phyloP scores from a whole-genome alignment of 2,329 filamentous ascomycete genomes.

The Pestalotiopsis fici region DNA sequence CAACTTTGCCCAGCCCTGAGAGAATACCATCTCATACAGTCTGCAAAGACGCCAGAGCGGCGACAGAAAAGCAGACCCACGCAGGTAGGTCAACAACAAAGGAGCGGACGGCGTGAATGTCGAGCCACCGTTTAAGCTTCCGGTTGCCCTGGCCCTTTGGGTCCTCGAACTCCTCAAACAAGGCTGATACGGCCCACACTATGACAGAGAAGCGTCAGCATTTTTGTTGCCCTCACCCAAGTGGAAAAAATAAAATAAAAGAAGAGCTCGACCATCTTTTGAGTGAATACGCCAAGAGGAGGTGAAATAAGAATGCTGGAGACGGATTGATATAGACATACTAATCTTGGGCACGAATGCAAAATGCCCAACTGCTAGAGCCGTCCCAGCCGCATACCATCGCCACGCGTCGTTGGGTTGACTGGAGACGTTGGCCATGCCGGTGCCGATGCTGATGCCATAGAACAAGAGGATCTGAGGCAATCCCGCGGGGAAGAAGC shows the following conservation, averaged over 20 bases:
- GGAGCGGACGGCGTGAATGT: slow-evolving; percentile 27
- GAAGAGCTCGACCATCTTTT: not conserved
- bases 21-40: slow-evolving; percentile 8
- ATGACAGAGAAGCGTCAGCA: no score
- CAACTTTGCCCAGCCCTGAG: not conserved
- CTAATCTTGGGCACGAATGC: slow-evolving; percentile 30
- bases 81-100: slow-evolving; percentile 28
- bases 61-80: slow-evolving; percentile 30
- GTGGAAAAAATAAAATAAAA: not conserved
- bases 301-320: not conserved
- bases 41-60: slow-evolving; percentile 24
- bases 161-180: slow-evolving; percentile 19
- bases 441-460: slow-evolving; percentile 24
- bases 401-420: slow-evolving; percentile 18
- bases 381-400: slow-evolving; percentile 31
- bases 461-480: slow-evolving; percentile 27
- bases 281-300: no score
- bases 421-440: slow-evolving; percentile 25
- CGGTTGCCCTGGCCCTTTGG: slow-evolving; percentile 20
- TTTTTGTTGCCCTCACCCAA: not conserved
- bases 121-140: slow-evolving; percentile 27
- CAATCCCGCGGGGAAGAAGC: slow-evolving; percentile 36
- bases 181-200: slow-evolving; percentile 25
- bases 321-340: not conserved
- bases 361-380: slow-evolving; percentile 29